phyloP scores from a whole-genome alignment of 331 rosid species.

The Stylosanthes scabra region DNA sequence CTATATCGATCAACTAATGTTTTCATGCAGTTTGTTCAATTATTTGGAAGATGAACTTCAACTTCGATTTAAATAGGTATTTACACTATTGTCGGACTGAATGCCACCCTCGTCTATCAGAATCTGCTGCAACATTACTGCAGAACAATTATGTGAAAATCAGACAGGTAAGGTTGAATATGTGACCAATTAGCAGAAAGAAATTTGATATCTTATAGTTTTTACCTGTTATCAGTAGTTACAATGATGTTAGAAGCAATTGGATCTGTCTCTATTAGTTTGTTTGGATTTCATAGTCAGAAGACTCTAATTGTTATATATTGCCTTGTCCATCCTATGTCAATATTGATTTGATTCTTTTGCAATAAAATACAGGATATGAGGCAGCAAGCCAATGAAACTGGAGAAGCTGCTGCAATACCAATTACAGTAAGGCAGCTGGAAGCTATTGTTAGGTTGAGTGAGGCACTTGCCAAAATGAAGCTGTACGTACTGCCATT shows the following conservation, averaged over 20 bases:
- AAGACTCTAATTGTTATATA: constrained; percentile 1
- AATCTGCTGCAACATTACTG: constrained; percentile 72
- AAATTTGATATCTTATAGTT: constrained; percentile 11
- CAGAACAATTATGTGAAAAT: constrained; percentile 88
- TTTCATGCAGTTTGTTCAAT: constrained; percentile 26
- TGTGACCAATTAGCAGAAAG: constrained; percentile 19
- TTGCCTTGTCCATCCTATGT: background rate
- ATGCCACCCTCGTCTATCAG: constrained; percentile 87
- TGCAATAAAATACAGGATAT: constrained; percentile 64
- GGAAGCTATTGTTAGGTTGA: constrained; percentile 93
- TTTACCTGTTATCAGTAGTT: constrained; percentile 17
- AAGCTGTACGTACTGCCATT: constrained; percentile 71
- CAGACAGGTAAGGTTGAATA: constrained; percentile 82
- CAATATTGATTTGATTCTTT: constrained; percentile 27
- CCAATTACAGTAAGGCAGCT: constrained; percentile 98
- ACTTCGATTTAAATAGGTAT: constrained; percentile 64
- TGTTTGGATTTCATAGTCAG: background rate
- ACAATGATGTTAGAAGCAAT: constrained; percentile 19
- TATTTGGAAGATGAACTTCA: constrained; percentile 32
- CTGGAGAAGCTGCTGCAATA: constrained; percentile 89
- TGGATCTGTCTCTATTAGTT: background rate
- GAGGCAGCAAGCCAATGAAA: constrained; percentile 97
- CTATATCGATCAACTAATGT: constrained; percentile 17
- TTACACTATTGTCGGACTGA: constrained; percentile 80
- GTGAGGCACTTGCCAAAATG: constrained; percentile 98